Evolutionary conservation across 345 rosid genomes (phyloP), one percentile per base, ranked within the genome.

Genomic region (Ricinus communis): DNA sequence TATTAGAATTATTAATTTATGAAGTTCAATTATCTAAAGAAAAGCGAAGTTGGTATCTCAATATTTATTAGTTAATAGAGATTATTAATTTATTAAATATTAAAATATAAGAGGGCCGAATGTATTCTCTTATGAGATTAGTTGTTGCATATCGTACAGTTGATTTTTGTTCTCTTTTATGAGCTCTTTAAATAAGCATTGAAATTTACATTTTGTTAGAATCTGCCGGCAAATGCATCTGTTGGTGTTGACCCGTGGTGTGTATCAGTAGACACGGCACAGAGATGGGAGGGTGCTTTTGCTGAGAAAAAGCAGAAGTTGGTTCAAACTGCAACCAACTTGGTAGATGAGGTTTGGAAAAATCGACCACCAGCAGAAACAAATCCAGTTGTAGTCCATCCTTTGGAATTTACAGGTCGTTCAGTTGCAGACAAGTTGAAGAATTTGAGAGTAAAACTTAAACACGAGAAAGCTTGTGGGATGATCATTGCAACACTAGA

Each of bases 161-260:
- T n/a, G n/a, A n/a, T n/a, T n/a, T n/a, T n/a, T n/a, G n/a, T n/a
- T n/a, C n/a, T n/a, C n/a, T n/a, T n/a, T n/a, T n/a, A n/a, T n/a
- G n/a, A n/a, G n/a, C n/a, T n/a, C n/a, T n/a, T n/a, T n/a, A n/a
- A n/a, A n/a, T n/a, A n/a, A n/a, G n/a, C n/a, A n/a, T 50, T 66
- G 45, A 59, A 33, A 36, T 61, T 66, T 68, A 2, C 55, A 14
- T 66, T 73, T 64, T 59, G 65, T 79, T 83, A 95, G 99, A 92
- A 89, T 77, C 79, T 95, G 55, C 86, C 87, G 6, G 82, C 65
- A 22, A 87, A 79, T 40, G 99, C 94, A 16, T 82, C 86, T 41
- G 68, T 95, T 47, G 98, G 98, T 67, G 81, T 89, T 80, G 94
- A 92, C 70, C 87, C 90, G 40, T 92, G 96, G 98, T 90, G 98